These are phyloP conservation scores for Candida anglica DNA, from an alignment of 805 yeast genomes.

Conservation along the genomic window DNA sequence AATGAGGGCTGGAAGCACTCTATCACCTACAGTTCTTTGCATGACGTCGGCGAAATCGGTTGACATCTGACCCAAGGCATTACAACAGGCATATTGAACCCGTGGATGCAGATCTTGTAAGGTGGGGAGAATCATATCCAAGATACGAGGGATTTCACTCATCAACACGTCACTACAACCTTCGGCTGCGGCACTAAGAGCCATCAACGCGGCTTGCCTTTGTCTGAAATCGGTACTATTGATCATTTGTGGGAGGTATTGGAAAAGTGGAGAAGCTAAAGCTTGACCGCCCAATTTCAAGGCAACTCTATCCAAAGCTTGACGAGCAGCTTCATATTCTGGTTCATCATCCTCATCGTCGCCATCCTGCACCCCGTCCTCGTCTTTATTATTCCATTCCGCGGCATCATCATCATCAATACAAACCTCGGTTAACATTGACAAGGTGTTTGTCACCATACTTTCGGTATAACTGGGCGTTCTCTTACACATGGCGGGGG, in stretches of 20 bases:
- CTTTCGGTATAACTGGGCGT: slow-evolving; percentile 68
- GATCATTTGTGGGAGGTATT: slow-evolving; percentile 80
- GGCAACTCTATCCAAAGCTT: slow-evolving; percentile 88
- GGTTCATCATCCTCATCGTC: slow-evolving; percentile 86
- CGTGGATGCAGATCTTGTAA: slow-evolving; percentile 84
- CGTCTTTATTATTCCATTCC: slow-evolving; percentile 79
- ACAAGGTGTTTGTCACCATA: slow-evolving; percentile 68
- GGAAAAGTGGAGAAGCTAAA: slow-evolving; percentile 82
- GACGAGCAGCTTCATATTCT: slow-evolving; percentile 88
- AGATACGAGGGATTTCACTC: slow-evolving; percentile 71
- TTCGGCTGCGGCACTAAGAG: slow-evolving; percentile 93
- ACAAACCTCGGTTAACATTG: slow-evolving; percentile 91
- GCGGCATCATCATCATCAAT: slow-evolving; percentile 83
- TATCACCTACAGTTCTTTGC: slow-evolving; percentile 74
- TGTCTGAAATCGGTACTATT: slow-evolving; percentile 82
- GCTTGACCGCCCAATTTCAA: slow-evolving; percentile 78
- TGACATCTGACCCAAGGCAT: slow-evolving; percentile 93
- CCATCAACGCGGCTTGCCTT: slow-evolving; percentile 96
- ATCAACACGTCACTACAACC: slow-evolving; percentile 91
- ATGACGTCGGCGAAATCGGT: slow-evolving; percentile 92
- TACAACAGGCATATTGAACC: slow-evolving; percentile 96
- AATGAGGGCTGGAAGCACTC: slow-evolving; percentile 83
- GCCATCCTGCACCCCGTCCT: slow-evolving; percentile 68
- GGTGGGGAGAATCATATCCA: slow-evolving; percentile 84
- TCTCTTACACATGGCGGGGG: slow-evolving; percentile 91